These are phyloP conservation scores for Calocybe gambosa DNA, from an alignment of 1,284 basidiomycete species.

Conservation along the genomic window DNA sequence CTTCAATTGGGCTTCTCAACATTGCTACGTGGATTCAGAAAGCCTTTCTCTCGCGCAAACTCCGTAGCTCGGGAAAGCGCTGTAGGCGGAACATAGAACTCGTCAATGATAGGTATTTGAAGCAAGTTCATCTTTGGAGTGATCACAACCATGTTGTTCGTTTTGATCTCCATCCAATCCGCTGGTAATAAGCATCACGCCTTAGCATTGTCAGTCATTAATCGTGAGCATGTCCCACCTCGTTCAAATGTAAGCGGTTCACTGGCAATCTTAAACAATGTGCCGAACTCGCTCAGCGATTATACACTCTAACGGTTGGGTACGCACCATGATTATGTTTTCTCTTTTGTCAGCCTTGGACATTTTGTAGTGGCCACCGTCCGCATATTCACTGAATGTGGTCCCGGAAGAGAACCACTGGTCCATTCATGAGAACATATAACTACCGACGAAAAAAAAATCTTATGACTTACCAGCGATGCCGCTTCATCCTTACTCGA, in stretches of 20 bases:
- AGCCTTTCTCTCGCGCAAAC: conserved; percentile 70
- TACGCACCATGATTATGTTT: conserved; percentile 80
- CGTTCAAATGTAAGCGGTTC: conserved; percentile 94
- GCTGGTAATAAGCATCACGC: conserved; percentile 36
- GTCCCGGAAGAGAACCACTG: conserved; percentile 96
- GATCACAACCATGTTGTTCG: conserved; percentile 89
- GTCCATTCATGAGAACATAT: not conserved
- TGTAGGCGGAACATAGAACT: conserved; percentile 79
- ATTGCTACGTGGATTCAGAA: conserved; percentile 48
- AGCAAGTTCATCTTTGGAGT: conserved; percentile 92
- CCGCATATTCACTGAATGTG: conserved; percentile 86
- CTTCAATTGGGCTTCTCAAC: conserved; percentile 15
- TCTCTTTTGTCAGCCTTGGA: conserved; percentile 94
- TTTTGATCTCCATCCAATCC: conserved; percentile 96
- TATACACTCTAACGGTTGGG: not conserved
- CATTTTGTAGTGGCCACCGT: conserved; percentile 90
- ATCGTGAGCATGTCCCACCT: conserved; percentile 41
- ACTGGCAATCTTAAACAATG: conserved; percentile 60
- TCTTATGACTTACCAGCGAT: conserved; percentile 54
- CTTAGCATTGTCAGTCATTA: not conserved
- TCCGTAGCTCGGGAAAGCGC: conserved; percentile 63
- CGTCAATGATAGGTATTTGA: conserved; percentile 91
- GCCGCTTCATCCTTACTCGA: conserved; percentile 90
- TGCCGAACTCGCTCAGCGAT: not conserved
- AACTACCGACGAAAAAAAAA: not conserved